These are phyloP conservation scores for Biscogniauxia mediterranea DNA, from an alignment of 2,329 filamentous ascomycete species.

Conservation along the genomic window DNA sequence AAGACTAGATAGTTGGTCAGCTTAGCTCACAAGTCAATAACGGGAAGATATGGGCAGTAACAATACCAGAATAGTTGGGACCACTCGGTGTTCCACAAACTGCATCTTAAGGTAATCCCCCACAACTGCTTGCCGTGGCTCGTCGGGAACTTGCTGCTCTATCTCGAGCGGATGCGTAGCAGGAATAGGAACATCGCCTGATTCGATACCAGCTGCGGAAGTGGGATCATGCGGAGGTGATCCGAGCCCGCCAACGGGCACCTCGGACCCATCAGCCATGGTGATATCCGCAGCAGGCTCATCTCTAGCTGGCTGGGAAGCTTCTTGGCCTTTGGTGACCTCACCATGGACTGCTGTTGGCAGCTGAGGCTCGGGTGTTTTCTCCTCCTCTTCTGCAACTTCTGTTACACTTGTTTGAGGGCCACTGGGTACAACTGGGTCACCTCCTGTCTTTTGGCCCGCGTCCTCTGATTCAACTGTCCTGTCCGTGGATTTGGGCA, in stretches of 20 bases:
- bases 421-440: background rate
- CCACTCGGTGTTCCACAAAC: constrained; percentile 91
- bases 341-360: background rate
- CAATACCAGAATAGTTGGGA: constrained; percentile 89
- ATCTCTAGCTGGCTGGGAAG: background rate
- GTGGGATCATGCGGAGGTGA: constrained; percentile 4
- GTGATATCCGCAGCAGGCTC: background rate
- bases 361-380: background rate
- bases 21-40: background rate
- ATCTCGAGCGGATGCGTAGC: constrained; percentile 22
- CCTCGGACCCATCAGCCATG: background rate
- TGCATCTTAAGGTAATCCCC: constrained; percentile 94
- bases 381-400: constrained; percentile 3
- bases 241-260: constrained; percentile 1
- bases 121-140: constrained; percentile 66
- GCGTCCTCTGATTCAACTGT: background rate
- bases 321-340: background rate
- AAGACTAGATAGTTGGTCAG: constrained; percentile 59
- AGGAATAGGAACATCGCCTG: constrained; percentile 30
- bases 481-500: background rate
- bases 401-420: constrained; percentile 8
- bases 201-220: constrained; percentile 13
- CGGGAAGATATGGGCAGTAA: background rate
- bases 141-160: constrained; percentile 13
- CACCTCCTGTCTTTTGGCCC: constrained; percentile 1